Evolutionary conservation across 2,329 filamentous ascomycete species (phyloP), one percentile per base, ranked within the genome.

Genomic region (Fusarium paranaense): DNA sequence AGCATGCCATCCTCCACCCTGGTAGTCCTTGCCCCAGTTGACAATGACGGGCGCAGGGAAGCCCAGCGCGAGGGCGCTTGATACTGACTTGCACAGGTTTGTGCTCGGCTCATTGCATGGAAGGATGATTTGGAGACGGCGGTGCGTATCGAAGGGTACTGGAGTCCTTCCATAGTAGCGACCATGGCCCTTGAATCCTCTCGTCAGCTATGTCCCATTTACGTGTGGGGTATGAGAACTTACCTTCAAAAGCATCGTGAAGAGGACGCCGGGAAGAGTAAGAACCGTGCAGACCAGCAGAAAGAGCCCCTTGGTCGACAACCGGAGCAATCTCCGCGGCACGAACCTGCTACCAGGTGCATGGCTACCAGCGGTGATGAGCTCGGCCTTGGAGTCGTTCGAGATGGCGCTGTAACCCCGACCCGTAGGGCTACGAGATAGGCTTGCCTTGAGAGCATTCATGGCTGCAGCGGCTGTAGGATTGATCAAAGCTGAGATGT

Each of bases 11-110:
- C 64, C 54, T 6, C 64, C 61, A 0, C 73, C 52, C 2, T 70
- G 37, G 2, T 63, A 77, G 4, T 69, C 65, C 30, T 74, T 73
- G 3, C 66, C 64, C 79, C 78, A 81, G 54, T 81, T 81, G 16
- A 80, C 69, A 13, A 81, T 76, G 2, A 79, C 64, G 0, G 79
- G 79, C 2, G 72, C 73, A 0, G 79, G 79, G 38, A 78, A 80
- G 0, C 78, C 79, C 1, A 78, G 50, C 0, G 74, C 79, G 16
- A 79, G 38, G 3, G 70, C 73, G 27, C 72, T 68, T 18, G 79
- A 65, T 8, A 76, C 72, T 33, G 47, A 52, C 18, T 81, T 81
- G 67, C 79, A 81, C 0, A 81, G 70, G 11, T 78, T 66, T 1
- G 78, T 68, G 20, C 70, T 69, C 0, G 77, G 77, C 6, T 71